Evolutionary conservation across 495 filamentous ascomycete genomes (phyloP).

Genomic region (Trypethelium eluteriae): DNA sequence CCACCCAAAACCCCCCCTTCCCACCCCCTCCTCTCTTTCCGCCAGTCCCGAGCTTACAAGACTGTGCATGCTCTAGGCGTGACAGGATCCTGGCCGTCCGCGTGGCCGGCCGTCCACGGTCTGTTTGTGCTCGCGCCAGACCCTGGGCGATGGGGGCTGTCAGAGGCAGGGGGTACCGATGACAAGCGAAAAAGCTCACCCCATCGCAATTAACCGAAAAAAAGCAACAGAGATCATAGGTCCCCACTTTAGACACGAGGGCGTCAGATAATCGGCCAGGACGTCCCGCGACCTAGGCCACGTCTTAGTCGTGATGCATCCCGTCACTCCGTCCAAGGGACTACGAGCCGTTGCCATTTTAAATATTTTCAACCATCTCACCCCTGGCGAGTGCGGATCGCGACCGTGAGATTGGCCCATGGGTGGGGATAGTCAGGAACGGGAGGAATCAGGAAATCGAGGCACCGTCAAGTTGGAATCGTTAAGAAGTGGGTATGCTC

Average conservation of each 20-base stretch:
- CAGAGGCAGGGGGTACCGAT: too few species aligned
- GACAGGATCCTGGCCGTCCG: not conserved
- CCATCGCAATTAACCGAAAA: constrained; percentile 3
- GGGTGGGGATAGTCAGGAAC: not conserved
- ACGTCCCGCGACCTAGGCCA: not conserved
- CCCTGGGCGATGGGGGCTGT: not conserved
- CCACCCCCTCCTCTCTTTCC: too few species aligned
- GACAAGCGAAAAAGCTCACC: not conserved
- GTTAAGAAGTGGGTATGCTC: not conserved
- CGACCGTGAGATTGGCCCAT: not conserved
- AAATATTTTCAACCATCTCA: too few species aligned
- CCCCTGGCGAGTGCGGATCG: not conserved
- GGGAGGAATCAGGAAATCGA: not conserved
- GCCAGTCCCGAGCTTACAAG: too few species aligned
- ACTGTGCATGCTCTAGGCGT: not conserved
- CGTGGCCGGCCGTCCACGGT: not conserved
- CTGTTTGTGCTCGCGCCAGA: not conserved
- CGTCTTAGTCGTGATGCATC: too few species aligned
- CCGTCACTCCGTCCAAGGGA: not conserved
- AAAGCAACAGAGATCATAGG: not conserved
- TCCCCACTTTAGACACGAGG: not conserved
- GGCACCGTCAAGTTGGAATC: not conserved
- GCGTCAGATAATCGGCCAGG: not conserved
- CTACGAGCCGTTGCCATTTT: too few species aligned
- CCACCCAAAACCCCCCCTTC: too few species aligned